Base-by-base conservation (phyloP, 345 rosid genomes). In the Brassica juncea region DNA sequence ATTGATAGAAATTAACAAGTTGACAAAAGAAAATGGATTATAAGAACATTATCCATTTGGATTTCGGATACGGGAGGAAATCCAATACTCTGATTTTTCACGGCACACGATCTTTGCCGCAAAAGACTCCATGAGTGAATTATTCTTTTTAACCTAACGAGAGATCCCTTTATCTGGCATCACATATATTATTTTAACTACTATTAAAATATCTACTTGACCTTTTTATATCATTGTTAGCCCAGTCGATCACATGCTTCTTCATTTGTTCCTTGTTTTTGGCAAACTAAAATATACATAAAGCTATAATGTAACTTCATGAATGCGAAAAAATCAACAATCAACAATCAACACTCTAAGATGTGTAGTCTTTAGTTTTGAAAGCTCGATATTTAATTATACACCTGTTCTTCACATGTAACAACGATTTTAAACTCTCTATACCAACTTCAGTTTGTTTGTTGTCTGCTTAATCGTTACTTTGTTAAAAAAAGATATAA, bases 241-340 rank as follows among this genome's bases (percentile, higher is more conserved):
- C 67, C 67, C 72, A 72, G 72, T 5, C 6, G 62, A 72, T 71
- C 77, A 72, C 82, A 72, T 66, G 77, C 77, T 72, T 35, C 63
- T 11, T 65, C 72, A 37, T 8, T 70, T 71, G 66, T 54, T 54
- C 76, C 59, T 27, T 27, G 28, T 27, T 27, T 27, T 14, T 63
- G 10, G 30, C 81, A 70, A 77, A 62, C 55, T 37, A 71, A 19
- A 32, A 55, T 6, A 37, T 37, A 6, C 10, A 37, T 8, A 37
- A 37, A 37, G 42, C 7, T 37, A 37, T 15, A 54, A 6, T 54
- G 0, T 54, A 15, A 54, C 25, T 15, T 54, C 59, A 15, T 54
- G 23, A 54, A 15, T 52, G 15, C 23, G 60, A 55, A 19, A 55
- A 55, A 32, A 32, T 4, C 6, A 55, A 27, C 28, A 27, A 32